phyloP scores from a whole-genome alignment of 139 green algal genomes.

The Astrephomene gubernaculifera region DNA sequence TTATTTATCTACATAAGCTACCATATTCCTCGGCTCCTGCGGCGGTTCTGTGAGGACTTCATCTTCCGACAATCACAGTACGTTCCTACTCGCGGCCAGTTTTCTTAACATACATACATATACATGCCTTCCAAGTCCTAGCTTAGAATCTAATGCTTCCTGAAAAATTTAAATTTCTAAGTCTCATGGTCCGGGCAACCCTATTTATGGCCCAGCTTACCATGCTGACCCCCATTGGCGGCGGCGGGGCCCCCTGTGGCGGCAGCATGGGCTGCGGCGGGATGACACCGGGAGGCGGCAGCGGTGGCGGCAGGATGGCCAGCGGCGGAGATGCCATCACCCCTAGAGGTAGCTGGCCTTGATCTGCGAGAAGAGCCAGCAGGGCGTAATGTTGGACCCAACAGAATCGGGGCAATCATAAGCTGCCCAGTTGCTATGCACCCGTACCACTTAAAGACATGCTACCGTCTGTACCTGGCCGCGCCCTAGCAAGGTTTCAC shows the following conservation, averaged over 20 bases:
- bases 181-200: too few species aligned
- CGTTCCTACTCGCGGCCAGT: too few species aligned
- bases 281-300: neutral
- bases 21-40: too few species aligned
- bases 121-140: neutral
- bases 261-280: slow-evolving; percentile 3
- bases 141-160: too few species aligned
- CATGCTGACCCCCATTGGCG: slow-evolving; percentile 7
- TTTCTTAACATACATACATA: neutral
- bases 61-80: too few species aligned
- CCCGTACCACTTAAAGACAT: neutral
- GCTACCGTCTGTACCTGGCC: neutral
- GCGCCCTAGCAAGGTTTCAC: neutral
- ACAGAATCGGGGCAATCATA: too few species aligned
- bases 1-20: too few species aligned
- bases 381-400: too few species aligned
- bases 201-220: slow-evolving; percentile 1
- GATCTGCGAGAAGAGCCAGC: neutral
- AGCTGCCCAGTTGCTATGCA: too few species aligned
- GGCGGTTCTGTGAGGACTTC: too few species aligned
- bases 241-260: neutral
- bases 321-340: slow-evolving; percentile 5
- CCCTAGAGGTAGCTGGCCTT: neutral
- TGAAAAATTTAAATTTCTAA: too few species aligned
- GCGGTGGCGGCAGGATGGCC: slow-evolving; percentile 24